Evolutionary conservation across 2,329 filamentous ascomycete species (phyloP), one percentile per base, ranked within the genome.

Genomic region (Cladosporium sp.): DNA sequence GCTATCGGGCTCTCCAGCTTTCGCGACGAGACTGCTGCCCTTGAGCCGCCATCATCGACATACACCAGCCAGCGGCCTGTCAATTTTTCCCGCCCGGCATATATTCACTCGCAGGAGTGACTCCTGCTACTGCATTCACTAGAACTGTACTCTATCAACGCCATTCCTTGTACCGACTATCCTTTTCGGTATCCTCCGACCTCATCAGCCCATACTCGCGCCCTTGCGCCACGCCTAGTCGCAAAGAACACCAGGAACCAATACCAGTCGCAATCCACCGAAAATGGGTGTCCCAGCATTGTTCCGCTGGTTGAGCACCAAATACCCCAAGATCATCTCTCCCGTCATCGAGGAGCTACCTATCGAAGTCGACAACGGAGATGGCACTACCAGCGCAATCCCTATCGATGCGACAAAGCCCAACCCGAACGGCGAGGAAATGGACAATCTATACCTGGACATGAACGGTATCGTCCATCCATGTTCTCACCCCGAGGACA

Each of bases 391-490:
- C 71, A 86, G 89, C 53, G 84, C 87, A 71, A 89, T 97, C 65
- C 95, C 95, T 2, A 87, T 98, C 67, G 93, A 99, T 76, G 89
- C 88, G 13, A 93, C 90, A 7, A 83, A 87, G 46, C 88, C 92
- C 6, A 99, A 99, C 75, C 96, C 96, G 2, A 99, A 99, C 80
- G 93, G 93, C 77, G 94, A 98, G 80, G 95, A 99, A 79, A 91
- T 97, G 75, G 94, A 99, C 81, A 99, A 99, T 75, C 84, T 99
- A 6, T 99, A 99, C 76, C 87, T 99, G 69, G 95, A 99, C 75
- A 98, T 99, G 94, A 99, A 99, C 79, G 96, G 95, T 77, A 99
- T 99, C 71, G 95, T 99, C 43, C 95, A 99, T 82, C 96, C 96
- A 34, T 99, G 95, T 81, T 97, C 94, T 56, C 95, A 99, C 80